Evolutionary conservation across 805 yeast species (phyloP), one percentile per base, ranked within the genome.

Genomic region (Pichia ethanolica): DNA sequence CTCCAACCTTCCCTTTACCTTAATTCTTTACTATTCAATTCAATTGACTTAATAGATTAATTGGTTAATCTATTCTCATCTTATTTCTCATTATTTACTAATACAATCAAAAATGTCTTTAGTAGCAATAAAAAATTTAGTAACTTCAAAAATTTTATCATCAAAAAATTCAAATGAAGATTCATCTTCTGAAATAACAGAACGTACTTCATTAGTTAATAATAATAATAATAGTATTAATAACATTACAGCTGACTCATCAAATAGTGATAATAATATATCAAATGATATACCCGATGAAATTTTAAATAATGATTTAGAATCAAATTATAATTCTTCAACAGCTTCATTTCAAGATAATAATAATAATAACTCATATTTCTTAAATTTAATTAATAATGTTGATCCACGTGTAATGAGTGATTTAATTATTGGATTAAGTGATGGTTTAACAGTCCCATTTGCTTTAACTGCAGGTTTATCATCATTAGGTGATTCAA

Each of bases 401-500:
- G 73, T 86, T 46, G 93, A 86, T 63, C 99, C 99, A 9, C 80
- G 99, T 65, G 90, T 90, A 28, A 87, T 91, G 84, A 83, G 93
- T 42, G 98, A 91, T 66, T 75, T 87, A 49, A 89, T 91, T 57
- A 91, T 91, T 62, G 99, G 99, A 5, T 77, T 91, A 45, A 83
- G 93, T 35, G 99, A 91, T 65, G 99, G 99, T 5, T 76, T 91
- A 56, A 91, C 98, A 0, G 99, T 91, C 39, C 99, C 99, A n/a
- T 91, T 91, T 74, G 99, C 99, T 2, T 76, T 93, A 58, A 93
- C 98, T 1, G 98, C 99, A 0, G 99, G 98, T 44, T 75, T 91
- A 49, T 85, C 96, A 1, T 83, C 95, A 1, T 75, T 91, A 47
- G 99, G 99, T 47, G 86, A 88, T 65, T 73, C 96, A 14, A 85